These are phyloP conservation scores for Sporothrix brunneoviolacea DNA, from an alignment of 2,329 filamentous ascomycete genomes.

Conservation along the genomic window DNA sequence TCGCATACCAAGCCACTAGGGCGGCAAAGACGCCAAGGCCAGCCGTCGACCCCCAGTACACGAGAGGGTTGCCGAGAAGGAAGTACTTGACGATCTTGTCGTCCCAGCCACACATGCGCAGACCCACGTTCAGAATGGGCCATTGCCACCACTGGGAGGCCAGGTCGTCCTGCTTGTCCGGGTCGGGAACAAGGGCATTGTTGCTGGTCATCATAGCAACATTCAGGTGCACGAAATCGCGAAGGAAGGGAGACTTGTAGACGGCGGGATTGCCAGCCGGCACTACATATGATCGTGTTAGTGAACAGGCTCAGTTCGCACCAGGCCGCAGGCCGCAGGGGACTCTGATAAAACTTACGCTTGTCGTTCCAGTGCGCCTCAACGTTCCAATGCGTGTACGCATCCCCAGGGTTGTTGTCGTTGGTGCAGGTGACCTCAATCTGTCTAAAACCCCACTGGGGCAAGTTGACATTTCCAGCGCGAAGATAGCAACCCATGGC, in stretches of 20 bases:
- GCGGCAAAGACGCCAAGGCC: conserved; percentile 67
- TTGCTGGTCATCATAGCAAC: conserved; percentile 99
- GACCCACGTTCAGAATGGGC: conserved; percentile 89
- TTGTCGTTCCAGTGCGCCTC: conserved; percentile 92
- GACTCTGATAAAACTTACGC: conserved; percentile 46
- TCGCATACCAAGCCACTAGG: conserved; percentile 73
- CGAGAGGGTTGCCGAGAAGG: conserved; percentile 88
- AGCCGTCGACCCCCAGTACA: conserved; percentile 91
- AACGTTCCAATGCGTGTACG: conserved; percentile 98
- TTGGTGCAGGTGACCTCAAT: conserved; percentile 96
- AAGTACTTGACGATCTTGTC: conserved; percentile 96
- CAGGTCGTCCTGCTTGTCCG: conserved; percentile 97
- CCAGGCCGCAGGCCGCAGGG: background rate
- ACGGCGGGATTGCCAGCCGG: conserved; percentile 81
- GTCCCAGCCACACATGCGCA: conserved; percentile 98
- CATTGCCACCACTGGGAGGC: conserved; percentile 98
- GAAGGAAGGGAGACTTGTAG: conserved; percentile 95
- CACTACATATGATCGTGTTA: conserved; percentile 44
- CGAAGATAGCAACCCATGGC: conserved; percentile 86
- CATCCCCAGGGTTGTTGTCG: conserved; percentile 83
- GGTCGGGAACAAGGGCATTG: conserved; percentile 94
- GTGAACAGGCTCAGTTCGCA: background rate
- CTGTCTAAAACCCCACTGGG: conserved; percentile 99
- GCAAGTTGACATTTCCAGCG: conserved; percentile 90
- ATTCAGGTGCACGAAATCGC: conserved; percentile 96